Conservation (phyloP, 345 rosid species). For the Alliaria petiolata region DNA sequence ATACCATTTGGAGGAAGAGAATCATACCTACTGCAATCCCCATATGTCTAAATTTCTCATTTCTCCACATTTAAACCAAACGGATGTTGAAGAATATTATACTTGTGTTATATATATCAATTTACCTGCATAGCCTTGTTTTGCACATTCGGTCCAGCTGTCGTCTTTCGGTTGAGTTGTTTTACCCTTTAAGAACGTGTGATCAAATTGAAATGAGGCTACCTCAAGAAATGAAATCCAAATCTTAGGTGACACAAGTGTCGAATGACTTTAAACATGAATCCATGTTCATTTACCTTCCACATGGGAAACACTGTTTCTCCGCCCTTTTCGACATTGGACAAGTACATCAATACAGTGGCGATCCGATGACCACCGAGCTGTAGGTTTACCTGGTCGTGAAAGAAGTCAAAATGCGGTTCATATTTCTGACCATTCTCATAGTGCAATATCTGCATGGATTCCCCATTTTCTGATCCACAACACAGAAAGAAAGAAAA, state of each 20-base stretch:
- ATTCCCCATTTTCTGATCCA: constrained; percentile 82
- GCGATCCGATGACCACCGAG: constrained; percentile 89
- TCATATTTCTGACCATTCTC: constrained; percentile 92
- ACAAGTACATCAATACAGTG: constrained; percentile 94
- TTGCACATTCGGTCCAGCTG: constrained; percentile 88
- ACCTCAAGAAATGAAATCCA: background rate
- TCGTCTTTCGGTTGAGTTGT: constrained; percentile 54
- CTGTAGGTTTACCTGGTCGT: constrained; percentile 55
- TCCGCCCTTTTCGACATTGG: constrained; percentile 71
- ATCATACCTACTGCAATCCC: background rate
- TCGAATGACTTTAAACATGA: no score
- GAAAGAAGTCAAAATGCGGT: constrained; percentile 88
- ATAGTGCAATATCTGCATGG: constrained; percentile 80
- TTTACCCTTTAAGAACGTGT: constrained; percentile 35
- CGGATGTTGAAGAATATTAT: no score
- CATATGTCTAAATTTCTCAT: background rate
- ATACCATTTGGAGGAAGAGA: background rate
- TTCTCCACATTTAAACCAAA: background rate
- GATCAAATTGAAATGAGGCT: constrained; percentile 6
- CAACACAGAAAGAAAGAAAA: no score
- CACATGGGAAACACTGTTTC: constrained; percentile 87
- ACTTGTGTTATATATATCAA: no score
- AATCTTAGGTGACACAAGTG: background rate
- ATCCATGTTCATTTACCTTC: constrained; percentile 46
- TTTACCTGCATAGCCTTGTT: constrained; percentile 83